Percentiles rank a stretch among this genome's conserved stretches.
These are phyloP conservation scores for Diplodia intermedia DNA, from an alignment of 2,329 filamentous ascomycete genomes.

Conservation along the genomic window DNA sequence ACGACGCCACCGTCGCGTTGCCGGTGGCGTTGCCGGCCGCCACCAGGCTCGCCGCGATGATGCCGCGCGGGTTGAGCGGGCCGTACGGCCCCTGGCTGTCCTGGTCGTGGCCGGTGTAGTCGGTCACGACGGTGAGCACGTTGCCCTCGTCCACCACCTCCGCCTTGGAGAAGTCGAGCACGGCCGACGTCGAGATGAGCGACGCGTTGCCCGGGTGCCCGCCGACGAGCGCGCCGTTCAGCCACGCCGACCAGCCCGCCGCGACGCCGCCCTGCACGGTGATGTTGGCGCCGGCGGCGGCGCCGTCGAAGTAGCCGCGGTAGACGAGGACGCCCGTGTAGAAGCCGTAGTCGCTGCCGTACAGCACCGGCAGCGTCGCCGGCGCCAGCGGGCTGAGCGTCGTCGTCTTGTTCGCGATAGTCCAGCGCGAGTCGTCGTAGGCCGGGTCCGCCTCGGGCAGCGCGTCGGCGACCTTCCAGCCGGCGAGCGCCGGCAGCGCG, in stretches of 20 bases:
- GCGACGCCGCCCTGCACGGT: slow-evolving; percentile 62
- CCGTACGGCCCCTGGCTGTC: slow-evolving; percentile 56
- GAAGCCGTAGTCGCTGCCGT: slow-evolving; percentile 53
- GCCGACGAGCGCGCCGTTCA: slow-evolving; percentile 64
- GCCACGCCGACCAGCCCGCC: slow-evolving; percentile 64
- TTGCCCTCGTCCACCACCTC: slow-evolving; percentile 52
- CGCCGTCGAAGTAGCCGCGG: slow-evolving; percentile 50
- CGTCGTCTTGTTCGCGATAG: slow-evolving; percentile 45
- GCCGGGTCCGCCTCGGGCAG: slow-evolving; percentile 56
- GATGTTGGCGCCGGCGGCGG: slow-evolving; percentile 55
- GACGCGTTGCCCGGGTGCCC: slow-evolving; percentile 61
- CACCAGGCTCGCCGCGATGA: slow-evolving; percentile 60
- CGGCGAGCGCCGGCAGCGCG: slow-evolving; percentile 49
- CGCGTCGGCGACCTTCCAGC: slow-evolving; percentile 58
- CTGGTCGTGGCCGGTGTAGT: slow-evolving; percentile 68
- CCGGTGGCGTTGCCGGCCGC: slow-evolving; percentile 37
- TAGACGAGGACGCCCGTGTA: slow-evolving; percentile 52
- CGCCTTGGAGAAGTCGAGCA: slow-evolving; percentile 61
- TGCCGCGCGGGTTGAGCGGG: slow-evolving; percentile 59
- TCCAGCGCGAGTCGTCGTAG: slow-evolving; percentile 58
- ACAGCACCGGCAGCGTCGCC: slow-evolving; percentile 50
- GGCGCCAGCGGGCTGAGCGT: slow-evolving; percentile 46
- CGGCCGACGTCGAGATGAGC: slow-evolving; percentile 46
- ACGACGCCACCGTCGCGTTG: not conserved
- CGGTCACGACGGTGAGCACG: slow-evolving; percentile 63